These are phyloP conservation scores for Phyllosticta citrichinensis DNA, from an alignment of 2,329 filamentous ascomycete genomes.

Conservation along the genomic window DNA sequence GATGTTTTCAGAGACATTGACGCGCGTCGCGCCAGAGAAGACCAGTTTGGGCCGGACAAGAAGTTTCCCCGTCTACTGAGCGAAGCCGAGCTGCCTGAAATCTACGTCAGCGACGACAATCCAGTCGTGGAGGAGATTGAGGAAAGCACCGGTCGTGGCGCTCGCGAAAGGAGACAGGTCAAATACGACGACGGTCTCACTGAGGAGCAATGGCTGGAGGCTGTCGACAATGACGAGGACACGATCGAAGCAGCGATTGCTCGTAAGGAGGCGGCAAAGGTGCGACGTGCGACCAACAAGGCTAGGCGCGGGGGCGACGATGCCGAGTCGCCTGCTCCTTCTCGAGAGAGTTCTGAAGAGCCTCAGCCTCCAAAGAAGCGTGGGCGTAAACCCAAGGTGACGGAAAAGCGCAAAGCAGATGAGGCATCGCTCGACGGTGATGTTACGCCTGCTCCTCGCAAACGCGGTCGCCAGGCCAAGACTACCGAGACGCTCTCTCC, in stretches of 20 bases:
- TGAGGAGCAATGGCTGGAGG: conserved; percentile 98
- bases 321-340: conserved; percentile 68
- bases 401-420: conserved; percentile 81
- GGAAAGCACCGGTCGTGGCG: conserved; percentile 70
- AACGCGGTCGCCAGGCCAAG: conserved; percentile 62
- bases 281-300: conserved; percentile 68
- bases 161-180: conserved; percentile 87
- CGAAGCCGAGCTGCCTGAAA: conserved; percentile 83
- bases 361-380: conserved; percentile 63
- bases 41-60: conserved; percentile 63
- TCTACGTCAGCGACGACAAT: conserved; percentile 82
- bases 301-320: conserved; percentile 45
- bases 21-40: conserved; percentile 55
- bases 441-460: conserved; percentile 50
- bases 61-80: conserved; percentile 68
- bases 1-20: conserved; percentile 73
- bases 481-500: conserved; percentile 53
- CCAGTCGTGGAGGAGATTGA: conserved; percentile 70
- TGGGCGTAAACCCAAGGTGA: conserved; percentile 64
- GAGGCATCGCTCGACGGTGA: conserved; percentile 55
- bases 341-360: conserved; percentile 75
- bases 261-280: conserved; percentile 76
- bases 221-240: conserved; percentile 94
- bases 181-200: conserved; percentile 96
- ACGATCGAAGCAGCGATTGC: conserved; percentile 85